Base-by-base conservation (phyloP, 164 flowering plant genomes). In the Vitis cinerea region DNA sequence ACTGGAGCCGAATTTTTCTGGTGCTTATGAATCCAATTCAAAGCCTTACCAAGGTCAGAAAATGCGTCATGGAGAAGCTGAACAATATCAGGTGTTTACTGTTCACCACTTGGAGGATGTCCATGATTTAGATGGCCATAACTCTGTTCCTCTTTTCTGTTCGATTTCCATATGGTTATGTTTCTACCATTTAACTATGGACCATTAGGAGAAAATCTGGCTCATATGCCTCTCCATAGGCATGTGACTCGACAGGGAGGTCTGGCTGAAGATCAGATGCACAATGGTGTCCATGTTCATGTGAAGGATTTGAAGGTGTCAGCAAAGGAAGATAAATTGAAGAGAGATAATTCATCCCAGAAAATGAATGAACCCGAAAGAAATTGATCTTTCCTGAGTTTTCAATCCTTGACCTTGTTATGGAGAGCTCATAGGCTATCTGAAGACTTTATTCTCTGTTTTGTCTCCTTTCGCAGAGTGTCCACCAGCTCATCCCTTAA, bases 21-120 rank as follows among this genome's bases (percentile, higher is more conserved):
- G 61, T 61, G 61, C 68, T 61, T 74, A 72, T 77, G 85, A 73
- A 55, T 49, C 79, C 31, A 75, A 70, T 70, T 54, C 64, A 15
- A 81, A 63, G 64, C 57, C 73, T 64, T 74, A 69, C 72, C 74
- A 69, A 59, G 82, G 79, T 15, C 82, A 71, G 61, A 64, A 66
- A 11, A 48, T 72, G 71, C 72, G 75, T 60, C 68, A 71, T 71
- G 71, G 49, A 71, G 83, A 72, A 67, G 67, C 64, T 37, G 70
- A 51, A 9, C 84, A 71, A 60, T 73, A 77, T 53, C 73, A 72
- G 27, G 67, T 69, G 51, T 64, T 68, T 54, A 52, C 72, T 74
- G 31, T 57, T 61, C 78, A 76, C 13, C 79, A 63, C 27, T 10
- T 27, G 50, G 78, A 81, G 37, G 66, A 77, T 71, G 59, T 72